Base-by-base conservation (phyloP, 495 filamentous ascomycete genomes). In the Xylaria longipes region DNA sequence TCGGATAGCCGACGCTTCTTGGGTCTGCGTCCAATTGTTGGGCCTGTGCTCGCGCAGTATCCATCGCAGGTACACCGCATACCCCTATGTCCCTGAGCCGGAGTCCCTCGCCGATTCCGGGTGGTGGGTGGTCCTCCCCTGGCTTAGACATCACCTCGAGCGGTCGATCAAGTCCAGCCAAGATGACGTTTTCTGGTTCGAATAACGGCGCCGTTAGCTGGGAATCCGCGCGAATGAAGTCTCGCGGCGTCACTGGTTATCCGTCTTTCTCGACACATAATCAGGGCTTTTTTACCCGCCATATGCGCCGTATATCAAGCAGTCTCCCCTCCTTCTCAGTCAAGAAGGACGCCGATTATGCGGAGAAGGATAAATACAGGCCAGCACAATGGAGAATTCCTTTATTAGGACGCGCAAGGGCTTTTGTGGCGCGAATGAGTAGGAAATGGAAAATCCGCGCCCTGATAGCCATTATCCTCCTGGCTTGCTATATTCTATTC, bases 71-170 rank as follows among this genome's bases (percentile, higher is more conserved):
- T 70, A 87, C 83, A 39, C 84, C 85, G 29, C 83, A 78, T 62
- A 72, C 73, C 72, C 80, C 84, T 72, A 97, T 97, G 94, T 93
- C 93, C 74, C 81, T 94, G 68, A 94, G 93, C 66, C 89, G 93
- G 81, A 95, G 93, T 76, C 93, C 93, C 58, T 95, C 93, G 61
- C 94, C 93, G 71, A 87, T 88, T 67, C 89, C 88, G 72, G 92
- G 91, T 74, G 93, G 92, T 76, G 94, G 93, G 74, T 97, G 94
- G 94, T 89, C 93, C 69, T 95, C 90, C 81, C 94, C 94, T 25
- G 93, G 93, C 39, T 85, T 97, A 64, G 90, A 88, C 60, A 88
- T 89, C 69, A 83, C 80, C 61, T 83, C 86, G 50, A 94, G 91
- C 79, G 92, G 91, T 71, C 85, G 87, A 76, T 88, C 91, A 31